Evolutionary conservation across 176 grass and related monocot species (phyloP).

Genomic region (Bromus sterilis): DNA sequence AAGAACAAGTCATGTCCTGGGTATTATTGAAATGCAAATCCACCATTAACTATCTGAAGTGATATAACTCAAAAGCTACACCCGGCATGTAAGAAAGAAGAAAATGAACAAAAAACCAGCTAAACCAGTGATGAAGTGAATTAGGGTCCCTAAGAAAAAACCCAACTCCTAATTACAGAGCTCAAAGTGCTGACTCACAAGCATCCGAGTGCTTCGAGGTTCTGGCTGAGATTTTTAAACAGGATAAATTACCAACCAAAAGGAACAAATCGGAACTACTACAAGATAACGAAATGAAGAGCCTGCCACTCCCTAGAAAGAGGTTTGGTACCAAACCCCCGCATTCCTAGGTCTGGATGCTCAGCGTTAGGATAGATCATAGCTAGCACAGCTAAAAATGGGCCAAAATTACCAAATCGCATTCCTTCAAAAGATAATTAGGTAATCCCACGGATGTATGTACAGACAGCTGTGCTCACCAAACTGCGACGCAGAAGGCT

Average conservation of each 20-base stretch:
- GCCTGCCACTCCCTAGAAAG: not conserved
- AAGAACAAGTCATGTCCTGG: conserved; percentile 1
- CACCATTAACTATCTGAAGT: not conserved
- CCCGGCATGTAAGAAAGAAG: not conserved
- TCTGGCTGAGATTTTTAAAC: not conserved
- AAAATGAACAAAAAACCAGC: not conserved
- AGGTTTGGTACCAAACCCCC: not conserved
- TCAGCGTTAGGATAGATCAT: not conserved
- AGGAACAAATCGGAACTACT: not conserved
- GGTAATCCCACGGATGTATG: not conserved
- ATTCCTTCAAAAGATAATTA: not conserved
- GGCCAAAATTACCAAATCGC: not conserved
- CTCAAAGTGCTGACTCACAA: not conserved
- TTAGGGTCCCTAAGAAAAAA: not conserved
- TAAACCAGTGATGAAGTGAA: not conserved
- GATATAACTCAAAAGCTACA: not conserved
- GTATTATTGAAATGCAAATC: conserved; percentile 1
- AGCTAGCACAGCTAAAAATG: not conserved
- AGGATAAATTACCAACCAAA: not conserved
- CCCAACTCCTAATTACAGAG: not conserved
- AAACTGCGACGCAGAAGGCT: conserved; percentile 4
- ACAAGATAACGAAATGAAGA: not conserved
- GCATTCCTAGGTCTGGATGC: not conserved
- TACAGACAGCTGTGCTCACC: conserved; percentile 10
- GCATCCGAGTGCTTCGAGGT: not conserved